Evolutionary conservation across 164 flowering plant genomes (phyloP), one percentile per base, ranked within the genome.

Genomic region (Dillenia suffruticosa): DNA sequence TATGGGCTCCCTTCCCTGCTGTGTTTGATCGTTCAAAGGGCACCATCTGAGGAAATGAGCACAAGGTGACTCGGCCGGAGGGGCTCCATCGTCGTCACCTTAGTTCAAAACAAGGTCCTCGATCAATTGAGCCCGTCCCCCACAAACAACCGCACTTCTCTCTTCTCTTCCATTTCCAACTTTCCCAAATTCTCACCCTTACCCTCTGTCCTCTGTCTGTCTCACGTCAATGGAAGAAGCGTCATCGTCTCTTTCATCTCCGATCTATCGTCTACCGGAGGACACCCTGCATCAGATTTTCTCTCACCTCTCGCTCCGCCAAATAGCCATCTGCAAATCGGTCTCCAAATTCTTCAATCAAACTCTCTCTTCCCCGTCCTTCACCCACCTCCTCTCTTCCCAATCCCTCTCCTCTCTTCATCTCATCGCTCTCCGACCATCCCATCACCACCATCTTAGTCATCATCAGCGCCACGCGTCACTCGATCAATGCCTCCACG

Each of bases 251-350:
- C 40, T 32, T 3, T 26, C 63, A 14, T 63, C 78, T 0, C 83
- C 81, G 44, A 73, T 92, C 64, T 71, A 71, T 70, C 70, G 17
- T 16, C 84, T 92, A 8, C 87, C 96, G 0, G 80, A 71, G 16
- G 98, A 92, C 77, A 74, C 84, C 0, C 85, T 92, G 69, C 81
- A 82, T 69, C 85, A 76, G 60, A 88, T 92, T 77, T 86, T 92
- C 85, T 73, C 86, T 22, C 54, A 61, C 9, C 92, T 92, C 46
- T 78, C 96, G 0, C 82, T 90, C 67, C 88, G 85, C 9, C 82
- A 88, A 60, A 82, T 90, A 89, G 53, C 75, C 46, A 51, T 82
- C 79, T 81, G 79, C 71, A 79, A 82, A 57, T 77, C 90, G 46
- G 83, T 90, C 56, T 88, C 80, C 70, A 81, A 76, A 54, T 58